Evolutionary conservation across 257 asterid genomes (phyloP).

Genomic region (Solanum dulcamara): DNA sequence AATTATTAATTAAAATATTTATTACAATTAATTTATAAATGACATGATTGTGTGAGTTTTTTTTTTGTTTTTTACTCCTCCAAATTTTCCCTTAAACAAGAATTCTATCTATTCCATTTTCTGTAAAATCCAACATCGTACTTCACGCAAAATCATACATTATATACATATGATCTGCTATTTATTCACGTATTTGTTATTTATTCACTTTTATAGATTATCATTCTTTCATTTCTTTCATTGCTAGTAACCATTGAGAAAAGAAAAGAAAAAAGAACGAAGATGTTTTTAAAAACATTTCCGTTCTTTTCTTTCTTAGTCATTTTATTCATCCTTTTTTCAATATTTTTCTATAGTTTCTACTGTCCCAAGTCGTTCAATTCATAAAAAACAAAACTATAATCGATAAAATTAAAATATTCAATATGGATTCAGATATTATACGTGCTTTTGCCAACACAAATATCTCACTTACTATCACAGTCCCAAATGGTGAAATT

Average conservation of each 20-base stretch:
- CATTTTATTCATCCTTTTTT: background rate
- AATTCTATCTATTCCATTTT: no score
- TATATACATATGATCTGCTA: background rate
- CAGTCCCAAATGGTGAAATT: conserved; percentile 72
- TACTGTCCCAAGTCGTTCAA: conserved; percentile 51
- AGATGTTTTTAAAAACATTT: background rate
- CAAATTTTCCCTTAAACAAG: background rate
- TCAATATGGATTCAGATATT: conserved; percentile 67
- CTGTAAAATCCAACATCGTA: no score
- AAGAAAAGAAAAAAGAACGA: background rate
- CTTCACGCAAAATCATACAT: background rate
- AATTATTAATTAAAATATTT: no score
- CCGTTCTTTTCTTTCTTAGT: conserved; percentile 14
- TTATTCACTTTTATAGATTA: background rate
- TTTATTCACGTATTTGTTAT: no score
- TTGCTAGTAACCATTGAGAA: background rate
- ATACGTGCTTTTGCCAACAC: conserved; percentile 69
- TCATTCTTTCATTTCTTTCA: no score
- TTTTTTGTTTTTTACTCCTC: no score
- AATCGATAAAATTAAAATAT: conserved; percentile 67
- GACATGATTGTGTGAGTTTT: background rate
- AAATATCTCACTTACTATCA: conserved; percentile 58
- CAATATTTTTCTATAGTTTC: conserved; percentile 16
- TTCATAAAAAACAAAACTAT: conserved; percentile 56
- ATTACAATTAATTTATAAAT: no score